Conservation (phyloP, 2,329 filamentous ascomycete genomes). For the Alternaria ethzedia region DNA sequence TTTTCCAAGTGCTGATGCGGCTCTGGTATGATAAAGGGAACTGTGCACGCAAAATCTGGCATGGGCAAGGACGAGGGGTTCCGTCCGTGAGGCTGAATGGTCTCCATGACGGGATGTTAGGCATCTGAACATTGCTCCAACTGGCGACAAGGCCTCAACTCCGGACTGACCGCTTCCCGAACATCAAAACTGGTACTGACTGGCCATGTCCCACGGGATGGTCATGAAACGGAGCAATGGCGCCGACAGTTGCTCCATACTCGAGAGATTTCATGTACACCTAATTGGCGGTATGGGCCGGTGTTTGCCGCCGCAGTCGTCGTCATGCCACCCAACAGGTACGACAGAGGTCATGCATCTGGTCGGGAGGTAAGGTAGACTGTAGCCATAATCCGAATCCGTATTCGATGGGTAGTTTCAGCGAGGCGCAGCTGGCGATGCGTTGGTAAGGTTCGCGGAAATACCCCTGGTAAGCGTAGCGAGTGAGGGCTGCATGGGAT, state of each 20-base stretch:
- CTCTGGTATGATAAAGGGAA: conserved; percentile 5
- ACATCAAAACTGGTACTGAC: conserved; percentile 9
- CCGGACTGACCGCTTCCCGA: conserved; percentile 18
- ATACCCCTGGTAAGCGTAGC: conserved; percentile 17
- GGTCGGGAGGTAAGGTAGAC: conserved; percentile 6
- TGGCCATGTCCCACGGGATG: conserved; percentile 12
- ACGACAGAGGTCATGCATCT: conserved; percentile 12
- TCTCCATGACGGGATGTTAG: not conserved
- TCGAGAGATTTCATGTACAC: conserved; percentile 1
- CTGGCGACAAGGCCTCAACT: conserved; percentile 8
- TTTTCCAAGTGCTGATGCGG: conserved; percentile 4
- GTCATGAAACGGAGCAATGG: conserved; percentile 13
- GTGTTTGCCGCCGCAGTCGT: conserved; percentile 12
- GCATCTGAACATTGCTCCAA: not conserved
- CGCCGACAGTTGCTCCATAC: conserved; percentile 17
- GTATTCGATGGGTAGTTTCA: conserved; percentile 13
- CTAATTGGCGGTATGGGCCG: conserved; percentile 16
- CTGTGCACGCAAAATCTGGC: not conserved
- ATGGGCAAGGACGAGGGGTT: not conserved
- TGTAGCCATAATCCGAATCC: conserved; percentile 12
- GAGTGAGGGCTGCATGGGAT: conserved; percentile 22
- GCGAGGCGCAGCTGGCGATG: conserved; percentile 19
- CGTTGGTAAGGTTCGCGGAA: conserved; percentile 14
- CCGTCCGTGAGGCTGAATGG: not conserved
- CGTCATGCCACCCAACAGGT: conserved; percentile 19